Evolutionary conservation across 345 rosid genomes (phyloP).

Genomic region (Gynandropsis gynandra): DNA sequence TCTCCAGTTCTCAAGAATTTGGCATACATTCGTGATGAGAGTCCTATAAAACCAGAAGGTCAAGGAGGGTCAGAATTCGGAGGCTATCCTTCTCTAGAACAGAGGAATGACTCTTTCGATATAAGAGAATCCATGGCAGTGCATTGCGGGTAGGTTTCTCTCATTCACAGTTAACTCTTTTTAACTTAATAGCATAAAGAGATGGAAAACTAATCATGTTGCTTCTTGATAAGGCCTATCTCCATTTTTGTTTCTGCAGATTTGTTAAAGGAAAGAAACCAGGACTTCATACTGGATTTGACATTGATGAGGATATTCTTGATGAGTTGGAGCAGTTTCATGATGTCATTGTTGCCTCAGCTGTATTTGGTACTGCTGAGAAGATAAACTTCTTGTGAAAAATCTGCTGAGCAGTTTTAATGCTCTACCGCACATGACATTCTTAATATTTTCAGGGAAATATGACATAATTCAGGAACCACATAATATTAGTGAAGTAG

Average conservation of each 20-base stretch:
- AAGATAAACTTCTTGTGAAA: conserved; percentile 1
- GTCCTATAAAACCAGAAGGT: conserved; percentile 40
- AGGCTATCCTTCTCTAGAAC: conserved; percentile 75
- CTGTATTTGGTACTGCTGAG: conserved; percentile 63
- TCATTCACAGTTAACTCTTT: no score
- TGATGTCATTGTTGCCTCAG: conserved; percentile 80
- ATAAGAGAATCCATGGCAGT: conserved; percentile 69
- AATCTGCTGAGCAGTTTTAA: conserved; percentile 11
- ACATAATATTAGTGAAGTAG: conserved; percentile 48
- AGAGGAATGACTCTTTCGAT: conserved; percentile 58
- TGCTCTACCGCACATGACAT: conserved; percentile 3
- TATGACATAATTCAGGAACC: conserved; percentile 84
- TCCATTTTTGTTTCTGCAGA: conserved; percentile 28
- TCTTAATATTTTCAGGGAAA: conserved; percentile 41
- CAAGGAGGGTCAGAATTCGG: conserved; percentile 83
- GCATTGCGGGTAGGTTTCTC: conserved; percentile 72
- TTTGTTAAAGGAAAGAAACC: conserved; percentile 69
- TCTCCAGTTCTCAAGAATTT: conserved; percentile 53
- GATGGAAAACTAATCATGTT: background rate
- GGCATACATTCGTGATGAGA: conserved; percentile 51
- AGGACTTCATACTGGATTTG: conserved; percentile 67
- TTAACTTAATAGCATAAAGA: no score
- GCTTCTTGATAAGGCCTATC: no score
- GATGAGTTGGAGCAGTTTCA: conserved; percentile 51
- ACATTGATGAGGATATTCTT: conserved; percentile 66